Percentiles rank a stretch among this genome's conserved stretches.
Evolutionary conservation across 257 asterid genomes (phyloP).

Genomic region (Plantago major): DNA sequence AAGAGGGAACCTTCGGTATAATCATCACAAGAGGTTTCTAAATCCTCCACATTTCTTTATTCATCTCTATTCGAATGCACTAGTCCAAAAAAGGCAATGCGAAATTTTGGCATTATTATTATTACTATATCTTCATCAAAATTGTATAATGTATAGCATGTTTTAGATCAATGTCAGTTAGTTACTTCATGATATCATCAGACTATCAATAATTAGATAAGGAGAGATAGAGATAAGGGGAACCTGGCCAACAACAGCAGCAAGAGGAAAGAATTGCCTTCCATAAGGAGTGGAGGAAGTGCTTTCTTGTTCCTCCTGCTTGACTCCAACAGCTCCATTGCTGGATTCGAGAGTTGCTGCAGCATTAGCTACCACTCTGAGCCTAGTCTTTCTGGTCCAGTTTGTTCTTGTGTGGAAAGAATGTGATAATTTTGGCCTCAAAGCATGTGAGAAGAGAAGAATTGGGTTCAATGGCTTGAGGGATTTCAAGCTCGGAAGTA

Average conservation of each 20-base stretch:
- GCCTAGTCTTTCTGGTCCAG: constrained; percentile 22
- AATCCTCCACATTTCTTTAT: too few relatives aligned
- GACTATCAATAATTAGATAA: neutral
- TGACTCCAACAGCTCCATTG: constrained; percentile 47
- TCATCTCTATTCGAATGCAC: too few relatives aligned
- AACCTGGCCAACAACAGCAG: constrained; percentile 99
- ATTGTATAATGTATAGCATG: too few relatives aligned
- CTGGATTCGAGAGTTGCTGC: constrained; percentile 54
- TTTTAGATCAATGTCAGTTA: too few relatives aligned
- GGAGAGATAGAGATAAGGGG: neutral
- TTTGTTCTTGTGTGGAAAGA: constrained; percentile 18
- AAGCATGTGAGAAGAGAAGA: constrained; percentile 28
- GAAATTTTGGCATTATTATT: too few relatives aligned
- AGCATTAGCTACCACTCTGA: constrained; percentile 53
- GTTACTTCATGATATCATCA: too few relatives aligned
- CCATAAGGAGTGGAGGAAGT: constrained; percentile 43
- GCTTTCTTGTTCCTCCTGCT: constrained; percentile 15
- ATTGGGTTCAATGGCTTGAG: constrained; percentile 28
- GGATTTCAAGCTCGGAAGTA: constrained; percentile 16
- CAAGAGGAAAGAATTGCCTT: constrained; percentile 79
- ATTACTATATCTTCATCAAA: neutral
- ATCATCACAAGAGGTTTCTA: too few relatives aligned
- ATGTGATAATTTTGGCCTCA: constrained; percentile 25
- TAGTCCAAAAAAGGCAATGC: too few relatives aligned
- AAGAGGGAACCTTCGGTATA: too few relatives aligned